Conservation (phyloP, 306 rosid species). For the Castanopsis chinensis region DNA sequence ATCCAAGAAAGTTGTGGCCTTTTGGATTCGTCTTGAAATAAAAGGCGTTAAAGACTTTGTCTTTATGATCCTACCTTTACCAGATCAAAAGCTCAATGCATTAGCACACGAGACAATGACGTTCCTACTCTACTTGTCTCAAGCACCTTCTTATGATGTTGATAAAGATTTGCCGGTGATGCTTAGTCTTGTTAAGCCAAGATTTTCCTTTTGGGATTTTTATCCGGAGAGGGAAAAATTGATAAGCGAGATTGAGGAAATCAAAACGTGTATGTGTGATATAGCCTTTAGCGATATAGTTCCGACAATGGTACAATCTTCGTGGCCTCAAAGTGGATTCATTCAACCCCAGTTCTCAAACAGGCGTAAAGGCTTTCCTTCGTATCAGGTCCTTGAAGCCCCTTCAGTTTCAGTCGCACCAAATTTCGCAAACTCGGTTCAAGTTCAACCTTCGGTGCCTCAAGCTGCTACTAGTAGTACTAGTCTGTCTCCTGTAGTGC, state of each 20-base stretch:
- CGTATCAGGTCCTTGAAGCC: neutral
- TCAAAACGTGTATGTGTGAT: neutral
- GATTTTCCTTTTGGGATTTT: neutral
- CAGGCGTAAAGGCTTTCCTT: neutral
- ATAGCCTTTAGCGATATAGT: conserved; percentile 6
- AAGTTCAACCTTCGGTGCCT: neutral
- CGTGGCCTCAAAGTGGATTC: neutral
- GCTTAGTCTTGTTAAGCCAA: neutral
- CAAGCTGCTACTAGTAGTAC: too few relatives aligned
- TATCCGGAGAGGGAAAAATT: neutral
- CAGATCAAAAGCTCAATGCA: neutral
- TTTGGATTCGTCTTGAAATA: conserved; percentile 17
- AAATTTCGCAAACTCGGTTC: neutral
- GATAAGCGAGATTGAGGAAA: neutral
- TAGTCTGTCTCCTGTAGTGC: too few relatives aligned
- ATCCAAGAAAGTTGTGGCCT: conserved; percentile 1
- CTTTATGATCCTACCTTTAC: neutral
- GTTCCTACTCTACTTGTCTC: neutral
- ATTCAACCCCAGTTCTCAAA: neutral
- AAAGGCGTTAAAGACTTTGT: neutral
- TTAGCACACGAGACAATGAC: neutral
- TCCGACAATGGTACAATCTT: neutral
- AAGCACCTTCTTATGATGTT: too few relatives aligned
- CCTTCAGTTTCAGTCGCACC: neutral
- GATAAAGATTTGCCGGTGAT: neutral